Evolutionary conservation across 176 grass and related monocot species (phyloP).

Genomic region (Carex pumila): DNA sequence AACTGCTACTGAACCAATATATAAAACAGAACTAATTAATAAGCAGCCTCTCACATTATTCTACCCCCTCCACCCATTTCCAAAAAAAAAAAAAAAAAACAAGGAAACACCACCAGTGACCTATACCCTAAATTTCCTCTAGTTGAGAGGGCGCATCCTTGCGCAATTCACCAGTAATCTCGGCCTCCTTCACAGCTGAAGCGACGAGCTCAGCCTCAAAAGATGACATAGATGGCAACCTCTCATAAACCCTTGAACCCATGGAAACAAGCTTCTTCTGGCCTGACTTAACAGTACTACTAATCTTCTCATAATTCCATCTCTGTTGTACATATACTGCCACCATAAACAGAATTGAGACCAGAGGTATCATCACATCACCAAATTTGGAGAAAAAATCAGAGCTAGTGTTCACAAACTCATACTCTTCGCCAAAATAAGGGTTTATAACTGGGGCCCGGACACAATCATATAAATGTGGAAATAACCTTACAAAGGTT

Average conservation of each 20-base stretch:
- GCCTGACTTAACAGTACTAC: slow-evolving; percentile 53
- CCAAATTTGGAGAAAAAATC: slow-evolving; percentile 86
- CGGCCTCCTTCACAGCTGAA: slow-evolving; percentile 26
- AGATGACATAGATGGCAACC: slow-evolving; percentile 73
- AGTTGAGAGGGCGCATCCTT: slow-evolving; percentile 4
- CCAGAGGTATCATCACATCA: slow-evolving; percentile 71
- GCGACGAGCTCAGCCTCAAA: slow-evolving; percentile 78
- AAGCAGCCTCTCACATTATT: background rate
- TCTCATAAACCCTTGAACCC: slow-evolving; percentile 81
- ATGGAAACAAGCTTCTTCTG: slow-evolving; percentile 80
- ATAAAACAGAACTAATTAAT: background rate
- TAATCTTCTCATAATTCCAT: slow-evolving; percentile 86
- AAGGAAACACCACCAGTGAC: background rate
- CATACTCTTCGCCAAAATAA: slow-evolving; percentile 78
- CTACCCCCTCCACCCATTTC: background rate
- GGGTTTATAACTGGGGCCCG: slow-evolving; percentile 74
- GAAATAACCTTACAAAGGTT: slow-evolving; percentile 68
- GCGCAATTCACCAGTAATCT: slow-evolving; percentile 4
- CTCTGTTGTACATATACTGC: slow-evolving; percentile 71
- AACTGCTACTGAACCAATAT: slow-evolving; percentile 9
- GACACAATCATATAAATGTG: slow-evolving; percentile 79
- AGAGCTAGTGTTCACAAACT: slow-evolving; percentile 81
- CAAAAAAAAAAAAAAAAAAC: background rate
- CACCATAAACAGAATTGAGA: slow-evolving; percentile 36
- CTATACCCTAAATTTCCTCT: slow-evolving; percentile 16